A percentile compares a stretch with the other conserved stretches of the same genome.
phyloP scores from a whole-genome alignment of 208 protist species.

The Trypanosoma mega region DNA sequence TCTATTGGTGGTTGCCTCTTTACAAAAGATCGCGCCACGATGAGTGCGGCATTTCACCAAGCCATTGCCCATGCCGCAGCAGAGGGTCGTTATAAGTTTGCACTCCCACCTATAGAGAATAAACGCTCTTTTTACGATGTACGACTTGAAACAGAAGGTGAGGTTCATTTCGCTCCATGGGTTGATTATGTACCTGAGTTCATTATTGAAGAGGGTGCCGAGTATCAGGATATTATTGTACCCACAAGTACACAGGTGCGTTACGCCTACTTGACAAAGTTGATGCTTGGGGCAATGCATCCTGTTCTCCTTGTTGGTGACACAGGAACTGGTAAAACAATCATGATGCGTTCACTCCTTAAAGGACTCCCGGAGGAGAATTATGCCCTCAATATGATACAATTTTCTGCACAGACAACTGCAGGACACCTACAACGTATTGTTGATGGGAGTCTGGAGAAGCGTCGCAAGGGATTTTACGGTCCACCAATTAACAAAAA shows the following conservation, averaged over 20 bases:
- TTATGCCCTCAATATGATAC: conserved; percentile 89
- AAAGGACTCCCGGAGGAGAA: conserved; percentile 75
- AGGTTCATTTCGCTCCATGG: conserved; percentile 83
- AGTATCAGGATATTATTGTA: conserved; percentile 95
- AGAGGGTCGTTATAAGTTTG: conserved; percentile 60
- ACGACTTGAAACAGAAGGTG: conserved; percentile 55
- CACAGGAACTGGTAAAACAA: conserved; percentile 96
- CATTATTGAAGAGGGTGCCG: conserved; percentile 68
- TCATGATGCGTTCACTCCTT: conserved; percentile 92
- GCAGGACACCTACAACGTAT: conserved; percentile 92
- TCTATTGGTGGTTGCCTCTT: conserved; percentile 91
- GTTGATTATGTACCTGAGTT: conserved; percentile 80
- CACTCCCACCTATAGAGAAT: conserved; percentile 67
- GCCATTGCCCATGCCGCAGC: conserved; percentile 32
- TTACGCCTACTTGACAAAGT: conserved; percentile 88
- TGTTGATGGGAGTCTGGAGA: conserved; percentile 93
- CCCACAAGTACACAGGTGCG: conserved; percentile 93
- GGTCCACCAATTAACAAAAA: conserved; percentile 95
- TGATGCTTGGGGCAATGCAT: conserved; percentile 81
- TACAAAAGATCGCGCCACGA: conserved; percentile 63
- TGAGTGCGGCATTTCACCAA: conserved; percentile 83
- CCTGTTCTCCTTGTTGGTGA: conserved; percentile 91
- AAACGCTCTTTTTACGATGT: conserved; percentile 87
- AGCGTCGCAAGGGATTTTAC: conserved; percentile 94
- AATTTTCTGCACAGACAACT: conserved; percentile 96